Base-by-base conservation (phyloP, 1,284 basidiomycete species). In the Moniliophthora roreri region DNA sequence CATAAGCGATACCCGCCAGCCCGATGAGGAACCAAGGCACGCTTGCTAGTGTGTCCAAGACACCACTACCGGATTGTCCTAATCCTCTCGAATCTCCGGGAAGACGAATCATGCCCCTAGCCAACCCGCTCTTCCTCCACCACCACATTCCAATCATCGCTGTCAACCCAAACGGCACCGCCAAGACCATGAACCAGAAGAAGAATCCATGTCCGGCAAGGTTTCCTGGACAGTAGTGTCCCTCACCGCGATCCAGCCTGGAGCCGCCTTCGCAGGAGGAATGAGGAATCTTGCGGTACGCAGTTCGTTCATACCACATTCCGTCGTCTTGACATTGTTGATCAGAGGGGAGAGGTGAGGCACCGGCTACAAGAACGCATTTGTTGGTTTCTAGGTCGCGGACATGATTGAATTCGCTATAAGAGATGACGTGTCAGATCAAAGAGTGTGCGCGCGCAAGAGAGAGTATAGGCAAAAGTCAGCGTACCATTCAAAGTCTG, bases 401-500 rank as follows among this genome's bases (percentile, higher is more conserved):
- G 54, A 81, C 76, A 64, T 94, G 76, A 68, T 97, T 97, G 77
- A 94, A 98, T 75, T 97, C 95, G 64, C 93, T 93, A 48, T 18
- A 46, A 28, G 38, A 52, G 38, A 13, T 54, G 24, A 28, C 41
- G 1, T 28, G 26, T 11, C 6, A n/a, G 21, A n/a, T 18, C 15
- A 21, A 35, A 44, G n/a, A n/a, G n/a, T n/a, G n/a, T n/a, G n/a
- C n/a, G n/a, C n/a, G n/a, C n/a, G 11, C n/a, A 37, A 9, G n/a
- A n/a, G 26, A 15, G 9, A n/a, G 44, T 7, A 21, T 3, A 5
- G 16, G 15, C 35, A 39, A 28, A 1, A n/a, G 37, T n/a, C 18
- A 36, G 68, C 82, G 58, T 57, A 93, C 93, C 95, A 98, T 74
- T 98, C 95, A 68, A 97, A 98, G 72, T 98, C 95, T 0, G 77